Evolutionary conservation across 2,329 filamentous ascomycete genomes (phyloP).

Genomic region (Colletotrichum sp.): DNA sequence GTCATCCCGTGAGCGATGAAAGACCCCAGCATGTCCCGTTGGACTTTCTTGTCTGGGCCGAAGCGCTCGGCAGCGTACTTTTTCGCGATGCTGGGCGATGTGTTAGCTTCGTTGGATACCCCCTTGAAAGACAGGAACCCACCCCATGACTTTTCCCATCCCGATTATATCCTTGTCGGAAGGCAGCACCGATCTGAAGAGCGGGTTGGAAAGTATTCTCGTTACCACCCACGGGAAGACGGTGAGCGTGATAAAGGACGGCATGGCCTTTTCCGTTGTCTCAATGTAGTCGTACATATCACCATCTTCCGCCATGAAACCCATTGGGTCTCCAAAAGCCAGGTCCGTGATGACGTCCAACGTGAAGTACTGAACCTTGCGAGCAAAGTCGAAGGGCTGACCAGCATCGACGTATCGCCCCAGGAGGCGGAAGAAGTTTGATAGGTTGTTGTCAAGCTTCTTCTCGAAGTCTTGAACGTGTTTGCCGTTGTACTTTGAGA

Average conservation of each 20-base stretch:
- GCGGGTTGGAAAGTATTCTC: constrained; percentile 42
- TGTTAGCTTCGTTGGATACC: constrained; percentile 32
- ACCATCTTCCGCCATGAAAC: constrained; percentile 48
- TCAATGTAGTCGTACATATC: constrained; percentile 53
- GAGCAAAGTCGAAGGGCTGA: constrained; percentile 51
- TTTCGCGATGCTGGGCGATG: constrained; percentile 43
- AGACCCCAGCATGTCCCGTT: constrained; percentile 56
- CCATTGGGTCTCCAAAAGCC: constrained; percentile 53
- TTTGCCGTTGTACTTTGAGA: constrained; percentile 48
- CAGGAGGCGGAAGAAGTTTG: constrained; percentile 49
- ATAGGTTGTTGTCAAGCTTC: constrained; percentile 51
- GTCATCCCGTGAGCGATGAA: constrained; percentile 43
- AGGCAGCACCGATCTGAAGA: constrained; percentile 45
- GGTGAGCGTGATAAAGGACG: constrained; percentile 46
- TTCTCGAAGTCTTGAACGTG: constrained; percentile 55
- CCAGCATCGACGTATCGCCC: constrained; percentile 37
- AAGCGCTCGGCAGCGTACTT: constrained; percentile 51
- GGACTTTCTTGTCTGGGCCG: constrained; percentile 43
- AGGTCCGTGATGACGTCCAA: constrained; percentile 59
- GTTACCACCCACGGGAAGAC: constrained; percentile 42
- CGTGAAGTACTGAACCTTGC: constrained; percentile 55
- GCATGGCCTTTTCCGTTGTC: constrained; percentile 45
- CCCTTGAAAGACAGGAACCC: constrained; percentile 28
- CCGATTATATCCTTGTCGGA: constrained; percentile 40
- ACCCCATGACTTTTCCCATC: constrained; percentile 49